Base-by-base conservation (phyloP, 441 rosid genomes). In the Hura crepitans region DNA sequence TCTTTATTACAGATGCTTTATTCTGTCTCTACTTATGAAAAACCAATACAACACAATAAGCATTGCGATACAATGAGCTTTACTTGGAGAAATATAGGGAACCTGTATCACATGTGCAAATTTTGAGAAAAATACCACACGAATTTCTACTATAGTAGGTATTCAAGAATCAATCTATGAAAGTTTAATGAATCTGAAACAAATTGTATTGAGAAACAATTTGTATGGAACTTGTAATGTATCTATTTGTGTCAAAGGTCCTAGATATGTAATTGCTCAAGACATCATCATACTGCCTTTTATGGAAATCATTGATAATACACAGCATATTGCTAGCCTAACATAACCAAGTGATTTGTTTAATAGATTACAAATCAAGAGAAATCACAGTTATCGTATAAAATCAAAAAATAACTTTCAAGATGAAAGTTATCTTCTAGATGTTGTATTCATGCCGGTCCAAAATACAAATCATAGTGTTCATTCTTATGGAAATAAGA, bases 111-210 rank as follows among this genome's bases (percentile, higher is more conserved):
- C 42, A 58, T 18, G 8, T 58, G 62, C 22, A 58, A 53, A 58
- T 30, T 59, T 10, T 31, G 33, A 59, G 45, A 59, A 59, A 59
- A 59, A n/a, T 33, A 33, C 10, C 63, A 33, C 58, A 22, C 30
- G 12, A 66, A 50, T 66, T 67, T 37, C 22, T 37, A 51, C 46
- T 33, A 31, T 66, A 66, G n/a, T n/a, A 66, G 23, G 66, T 15
- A 69, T 59, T 66, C 7, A 71, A 66, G 33, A 71, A 72, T 30
- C 17, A 71, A n/a, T 50, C 28, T 14, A 59, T 62, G 62, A 68
- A 67, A 68, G 71, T 60, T 72, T 72, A 67, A 67, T 72, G 30
- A 76, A 72, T 61, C 72, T 76, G 46, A 76, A 43, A 76, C 45
- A 72, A 51, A 68, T 45, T 72, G 73, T 71, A 72, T 62, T 45